Evolutionary conservation across 2,329 filamentous ascomycete species (phyloP).

Genomic region (Paracoccidioides lutzii): DNA sequence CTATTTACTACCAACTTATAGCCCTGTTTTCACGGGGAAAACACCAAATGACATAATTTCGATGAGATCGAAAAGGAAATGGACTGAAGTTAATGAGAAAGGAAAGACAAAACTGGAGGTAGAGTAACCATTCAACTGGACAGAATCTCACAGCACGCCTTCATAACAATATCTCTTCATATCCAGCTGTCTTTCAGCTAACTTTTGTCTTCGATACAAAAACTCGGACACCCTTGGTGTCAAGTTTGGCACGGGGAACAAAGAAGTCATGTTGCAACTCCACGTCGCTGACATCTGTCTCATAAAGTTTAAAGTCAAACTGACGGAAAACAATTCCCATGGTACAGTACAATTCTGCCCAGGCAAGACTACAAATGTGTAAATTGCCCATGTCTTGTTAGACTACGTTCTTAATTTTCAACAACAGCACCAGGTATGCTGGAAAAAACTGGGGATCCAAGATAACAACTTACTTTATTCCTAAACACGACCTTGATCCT

Average conservation of each 20-base stretch:
- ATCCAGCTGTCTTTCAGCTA: neutral
- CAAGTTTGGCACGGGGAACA: constrained; percentile 14
- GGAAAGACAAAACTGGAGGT: too few species aligned
- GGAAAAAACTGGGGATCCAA: neutral
- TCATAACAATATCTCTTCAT: neutral
- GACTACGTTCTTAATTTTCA: neutral
- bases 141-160: too few species aligned
- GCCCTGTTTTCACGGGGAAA: too few species aligned
- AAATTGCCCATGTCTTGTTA: neutral
- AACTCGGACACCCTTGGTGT: constrained; percentile 16
- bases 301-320: constrained; percentile 13
- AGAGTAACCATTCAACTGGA: too few species aligned
- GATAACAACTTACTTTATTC: constrained; percentile 22
- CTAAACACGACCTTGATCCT: constrained; percentile 32
- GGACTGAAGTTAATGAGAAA: too few species aligned
- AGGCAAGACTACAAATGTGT: constrained; percentile 7
- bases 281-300: constrained; percentile 11
- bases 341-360: constrained; percentile 8
- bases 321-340: constrained; percentile 9
- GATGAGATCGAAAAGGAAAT: too few species aligned
- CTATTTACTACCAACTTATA: too few species aligned
- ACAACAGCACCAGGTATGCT: neutral
- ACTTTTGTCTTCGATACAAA: constrained; percentile 8
- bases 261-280: constrained; percentile 15
- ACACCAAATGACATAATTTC: too few species aligned